A percentile compares a stretch with the other conserved stretches of the same genome.
phyloP scores from a whole-genome alignment of 352 stramenopile genomes.

The Pythium plurisporium region DNA sequence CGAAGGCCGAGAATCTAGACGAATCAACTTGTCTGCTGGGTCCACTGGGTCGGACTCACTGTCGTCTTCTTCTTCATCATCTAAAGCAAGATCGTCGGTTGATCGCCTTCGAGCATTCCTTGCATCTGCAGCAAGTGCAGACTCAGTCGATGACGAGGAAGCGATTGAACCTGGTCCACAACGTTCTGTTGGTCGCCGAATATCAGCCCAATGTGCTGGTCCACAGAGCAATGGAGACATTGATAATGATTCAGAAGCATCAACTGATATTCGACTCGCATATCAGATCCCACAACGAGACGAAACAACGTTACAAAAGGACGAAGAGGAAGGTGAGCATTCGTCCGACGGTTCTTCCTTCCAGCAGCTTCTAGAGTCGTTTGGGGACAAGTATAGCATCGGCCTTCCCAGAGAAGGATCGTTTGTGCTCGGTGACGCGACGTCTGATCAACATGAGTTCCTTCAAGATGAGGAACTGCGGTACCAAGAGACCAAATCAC shows the following conservation, averaged over 20 bases:
- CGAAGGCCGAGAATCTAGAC: constrained; percentile 14
- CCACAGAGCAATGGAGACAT: too few relatives aligned
- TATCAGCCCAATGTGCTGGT: too few relatives aligned
- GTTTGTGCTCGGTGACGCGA: constrained; percentile 31
- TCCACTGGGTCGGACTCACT: too few relatives aligned
- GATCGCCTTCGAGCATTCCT: constrained; percentile 20
- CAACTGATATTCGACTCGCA: too few relatives aligned
- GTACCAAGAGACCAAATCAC: constrained; percentile 14
- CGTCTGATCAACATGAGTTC: constrained; percentile 36
- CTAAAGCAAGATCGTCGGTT: constrained; percentile 9
- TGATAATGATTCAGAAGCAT: too few relatives aligned
- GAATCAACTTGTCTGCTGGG: not conserved
- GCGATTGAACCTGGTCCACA: too few relatives aligned
- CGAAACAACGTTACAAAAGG: not conserved
- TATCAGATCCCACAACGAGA: not conserved
- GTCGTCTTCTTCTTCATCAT: not conserved
- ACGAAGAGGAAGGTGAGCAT: not conserved
- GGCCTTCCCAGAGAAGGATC: constrained; percentile 14
- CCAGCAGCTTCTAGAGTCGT: constrained; percentile 45
- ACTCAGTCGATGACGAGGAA: constrained; percentile 11
- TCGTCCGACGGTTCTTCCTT: constrained; percentile 21
- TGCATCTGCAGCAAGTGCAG: constrained; percentile 2
- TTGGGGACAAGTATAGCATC: constrained; percentile 30
- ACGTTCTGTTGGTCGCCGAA: not conserved
- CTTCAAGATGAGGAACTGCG: constrained; percentile 41